Base-by-base conservation (phyloP, 2,329 filamentous ascomycete genomes). In the Trichoderma arundinaceum region DNA sequence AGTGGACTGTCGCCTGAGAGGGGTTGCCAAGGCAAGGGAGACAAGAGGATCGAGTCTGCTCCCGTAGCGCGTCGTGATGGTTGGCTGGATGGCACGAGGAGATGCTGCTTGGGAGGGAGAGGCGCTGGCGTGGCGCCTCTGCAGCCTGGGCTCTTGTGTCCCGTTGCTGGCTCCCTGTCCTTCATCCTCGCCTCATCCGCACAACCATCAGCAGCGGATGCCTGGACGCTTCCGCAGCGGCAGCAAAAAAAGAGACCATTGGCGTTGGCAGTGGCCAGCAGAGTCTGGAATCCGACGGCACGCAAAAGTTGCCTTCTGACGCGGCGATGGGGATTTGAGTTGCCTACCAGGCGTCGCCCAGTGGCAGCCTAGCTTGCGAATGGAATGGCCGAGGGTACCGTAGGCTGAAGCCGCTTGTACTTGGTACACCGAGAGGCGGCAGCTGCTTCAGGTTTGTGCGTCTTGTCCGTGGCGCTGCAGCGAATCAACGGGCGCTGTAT, bases 111-210 rank as follows among this genome's bases (percentile, higher is more conserved):
- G n/a, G n/a, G 43, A 46, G 62, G 48, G 49, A 56, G 28, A 44
- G 38, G 17, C 35, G 63, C 63, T 65, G 63, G 63, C 63, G 63
- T 54, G 63, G 63, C 63, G 48, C 51, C 43, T 64, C 33, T 64
- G 61, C 41, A 64, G 61, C 61, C 61, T 64, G 61, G 39, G 17
- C 28, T 6, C 7, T 32, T 49, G 61, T 19, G 51, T 49, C 51
- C 15, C 60, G 13, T 48, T 54, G 39, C 41, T 32, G 39, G 15
- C 22, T 22, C 33, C 12, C 22, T 44, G 7, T 9, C 7, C 13
- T 22, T 46, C 15, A 8, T 35, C 52, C 10, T 63, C 39, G 49
- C 59, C 59, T 62, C 59, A 41, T 22, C 10, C 59, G 38, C 57
- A 60, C 22, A 28, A 28, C 22, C 22, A 28, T 28, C 22, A 28